phyloP scores from a whole-genome alignment of 768 basidiomycete species.

The Lepiota venenata region DNA sequence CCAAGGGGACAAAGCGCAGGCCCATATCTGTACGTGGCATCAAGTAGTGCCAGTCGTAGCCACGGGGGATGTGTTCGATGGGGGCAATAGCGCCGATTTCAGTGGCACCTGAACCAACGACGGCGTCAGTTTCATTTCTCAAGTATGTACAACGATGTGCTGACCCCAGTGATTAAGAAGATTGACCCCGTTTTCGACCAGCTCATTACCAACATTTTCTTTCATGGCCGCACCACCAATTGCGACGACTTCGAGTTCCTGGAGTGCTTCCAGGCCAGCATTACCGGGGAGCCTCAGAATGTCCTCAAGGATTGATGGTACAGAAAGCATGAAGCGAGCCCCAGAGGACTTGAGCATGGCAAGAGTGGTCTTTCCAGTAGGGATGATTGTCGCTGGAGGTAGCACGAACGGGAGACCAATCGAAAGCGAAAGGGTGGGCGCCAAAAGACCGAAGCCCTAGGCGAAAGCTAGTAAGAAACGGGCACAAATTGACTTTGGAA shows the following conservation, averaged over 20 bases:
- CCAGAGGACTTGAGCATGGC: conserved; percentile 20
- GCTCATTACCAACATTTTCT: conserved; percentile 25
- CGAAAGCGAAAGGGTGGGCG: conserved; percentile 30
- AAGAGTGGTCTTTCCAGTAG: conserved; percentile 26
- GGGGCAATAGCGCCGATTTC: conserved; percentile 36
- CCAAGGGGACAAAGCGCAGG: conserved; percentile 24
- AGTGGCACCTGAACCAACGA: conserved; percentile 24
- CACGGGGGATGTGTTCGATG: conserved; percentile 24
- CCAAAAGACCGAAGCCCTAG: conserved; percentile 35
- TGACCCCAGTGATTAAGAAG: conserved; percentile 39
- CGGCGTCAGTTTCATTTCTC: neutral
- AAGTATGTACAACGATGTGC: neutral
- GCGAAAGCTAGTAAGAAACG: neutral
- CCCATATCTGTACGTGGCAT: conserved; percentile 30
- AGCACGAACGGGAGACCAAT: conserved; percentile 36
- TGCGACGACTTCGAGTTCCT: conserved; percentile 29
- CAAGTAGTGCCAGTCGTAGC: conserved; percentile 36
- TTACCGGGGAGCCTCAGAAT: conserved; percentile 22
- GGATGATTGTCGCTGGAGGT: conserved; percentile 30
- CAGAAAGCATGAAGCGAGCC: conserved; percentile 31
- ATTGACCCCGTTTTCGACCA: conserved; percentile 28
- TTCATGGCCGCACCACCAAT: conserved; percentile 39
- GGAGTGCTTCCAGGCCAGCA: conserved; percentile 26
- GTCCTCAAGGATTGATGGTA: conserved; percentile 38
- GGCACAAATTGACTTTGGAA: neutral